Evolutionary conservation across 768 basidiomycete genomes (phyloP).

Genomic region (Tubosaeta brunneosetosa): DNA sequence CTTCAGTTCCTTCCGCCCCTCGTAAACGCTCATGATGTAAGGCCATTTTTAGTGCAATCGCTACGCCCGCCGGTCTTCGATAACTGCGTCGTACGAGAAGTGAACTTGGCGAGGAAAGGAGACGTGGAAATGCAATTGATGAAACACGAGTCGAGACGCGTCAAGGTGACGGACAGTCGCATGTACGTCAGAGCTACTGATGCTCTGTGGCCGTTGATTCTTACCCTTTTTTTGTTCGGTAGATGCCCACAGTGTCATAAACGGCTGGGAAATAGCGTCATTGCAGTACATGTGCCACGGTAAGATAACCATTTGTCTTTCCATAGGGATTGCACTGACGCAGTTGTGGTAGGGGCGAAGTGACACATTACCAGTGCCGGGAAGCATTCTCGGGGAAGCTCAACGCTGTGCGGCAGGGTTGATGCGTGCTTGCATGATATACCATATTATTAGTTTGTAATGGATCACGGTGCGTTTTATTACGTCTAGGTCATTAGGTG

Average conservation of each 20-base stretch:
- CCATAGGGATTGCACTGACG: neutral
- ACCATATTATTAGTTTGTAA: neutral
- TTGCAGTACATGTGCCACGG: conserved; percentile 89
- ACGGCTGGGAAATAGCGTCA: conserved; percentile 86
- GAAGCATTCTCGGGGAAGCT: conserved; percentile 68
- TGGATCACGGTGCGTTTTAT: neutral
- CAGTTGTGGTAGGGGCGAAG: conserved; percentile 70
- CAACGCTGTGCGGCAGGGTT: conserved; percentile 33
- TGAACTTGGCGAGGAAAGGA: conserved; percentile 74
- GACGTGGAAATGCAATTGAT: conserved; percentile 71
- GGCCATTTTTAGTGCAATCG: conserved; percentile 70
- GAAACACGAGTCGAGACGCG: conserved; percentile 71
- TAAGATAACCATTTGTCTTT: conserved; percentile 30
- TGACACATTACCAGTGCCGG: conserved; percentile 94
- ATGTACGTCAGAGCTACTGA: conserved; percentile 58
- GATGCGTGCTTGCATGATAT: neutral
- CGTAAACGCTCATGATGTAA: conserved; percentile 77
- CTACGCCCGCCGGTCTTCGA: conserved; percentile 66
- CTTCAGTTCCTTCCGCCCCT: conserved; percentile 87
- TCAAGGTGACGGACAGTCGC: conserved; percentile 86
- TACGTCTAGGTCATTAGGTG: neutral
- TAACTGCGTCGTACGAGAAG: conserved; percentile 58
- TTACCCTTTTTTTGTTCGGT: neutral
- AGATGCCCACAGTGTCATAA: conserved; percentile 98
- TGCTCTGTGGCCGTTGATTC: neutral